Evolutionary conservation across 2,329 filamentous ascomycete species (phyloP), one percentile per base, ranked within the genome.

Genomic region (Tetracladium maxilliforme): DNA sequence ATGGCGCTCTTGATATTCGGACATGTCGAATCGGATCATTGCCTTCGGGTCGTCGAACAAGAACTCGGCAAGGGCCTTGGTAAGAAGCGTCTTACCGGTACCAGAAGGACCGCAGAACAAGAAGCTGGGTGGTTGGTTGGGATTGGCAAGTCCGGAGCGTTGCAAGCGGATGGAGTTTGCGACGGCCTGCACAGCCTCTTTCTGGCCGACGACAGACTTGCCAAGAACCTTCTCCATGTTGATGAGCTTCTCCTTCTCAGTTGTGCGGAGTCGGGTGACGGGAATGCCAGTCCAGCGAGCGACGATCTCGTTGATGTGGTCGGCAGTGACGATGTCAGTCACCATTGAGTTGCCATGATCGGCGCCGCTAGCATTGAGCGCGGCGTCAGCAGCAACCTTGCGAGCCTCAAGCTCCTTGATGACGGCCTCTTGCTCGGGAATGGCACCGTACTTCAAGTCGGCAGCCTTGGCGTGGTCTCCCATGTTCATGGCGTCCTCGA

Each of bases 21-120:
- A 95, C 90, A 98, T 98, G 49, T 98, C 90, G 57, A 98, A 92
- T 19, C 90, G 79, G 41, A 98, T 93, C 90, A 98, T 95, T 17
- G 87, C 64, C 59, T 94, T 94, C 14, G 87, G 58, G 40, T 98
- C 90, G 47, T 98, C 90, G 57, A 98, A 98, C 15, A 98, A 63
- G 60, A 98, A 98, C 51, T 98, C 90, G 24, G 90, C 90, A 31
- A 98, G 65, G 10, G 87, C 90, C 55, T 98, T 98, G 36, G 87
- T 95, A 30, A 98, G 72, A 12, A 98, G 62, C 11, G 90, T 98
- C 59, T 98, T 98, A 62, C 90, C 90, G 9, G 90, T 98, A 61
- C 90, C 90, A 0, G 87, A 95, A 10, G 90, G 90, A 60, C 90
- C 90, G 44, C 90, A 95, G 70, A 98, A 98, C 30, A 98, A 67